Evolutionary conservation across 2,329 filamentous ascomycete species (phyloP).

Genomic region (Canariomyces notabilis): DNA sequence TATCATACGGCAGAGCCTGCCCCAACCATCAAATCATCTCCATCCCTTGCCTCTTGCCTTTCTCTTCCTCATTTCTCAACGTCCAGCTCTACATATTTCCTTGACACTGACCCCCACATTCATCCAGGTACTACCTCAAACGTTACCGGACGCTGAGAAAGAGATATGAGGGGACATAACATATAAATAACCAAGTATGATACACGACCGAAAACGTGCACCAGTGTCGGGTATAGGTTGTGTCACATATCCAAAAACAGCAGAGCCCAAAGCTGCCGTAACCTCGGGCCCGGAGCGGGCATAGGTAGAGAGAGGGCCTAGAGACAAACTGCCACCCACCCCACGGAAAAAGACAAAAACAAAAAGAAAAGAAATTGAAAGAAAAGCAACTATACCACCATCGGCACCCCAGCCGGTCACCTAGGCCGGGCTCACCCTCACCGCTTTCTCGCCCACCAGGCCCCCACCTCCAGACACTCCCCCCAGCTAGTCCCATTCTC

Average conservation of each 20-base stretch:
- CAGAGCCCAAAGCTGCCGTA: not conserved
- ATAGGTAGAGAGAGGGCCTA: too few species aligned
- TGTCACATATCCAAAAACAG: not conserved
- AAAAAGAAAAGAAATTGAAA: slow-evolving; percentile 5
- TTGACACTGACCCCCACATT: not conserved
- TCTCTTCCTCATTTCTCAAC: not conserved
- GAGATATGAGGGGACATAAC: slow-evolving; percentile 58
- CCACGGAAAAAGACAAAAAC: not conserved
- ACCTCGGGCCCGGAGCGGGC: not conserved
- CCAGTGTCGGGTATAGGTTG: not conserved
- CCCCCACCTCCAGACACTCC: slow-evolving; percentile 80
- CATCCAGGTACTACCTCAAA: slow-evolving; percentile 77
- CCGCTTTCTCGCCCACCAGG: slow-evolving; percentile 81
- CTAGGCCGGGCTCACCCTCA: too few species aligned
- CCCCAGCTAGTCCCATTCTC: slow-evolving; percentile 75
- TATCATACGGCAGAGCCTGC: not conserved
- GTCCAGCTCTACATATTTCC: not conserved
- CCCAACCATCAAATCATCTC: not conserved
- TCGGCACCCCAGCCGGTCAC: too few species aligned
- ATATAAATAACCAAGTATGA: not conserved
- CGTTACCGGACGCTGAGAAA: slow-evolving; percentile 80
- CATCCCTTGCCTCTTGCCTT: not conserved
- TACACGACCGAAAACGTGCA: not conserved
- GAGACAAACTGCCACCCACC: not conserved
- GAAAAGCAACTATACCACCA: not conserved